Evolutionary conservation across 768 basidiomycete species (phyloP).

Genomic region (Kwoniella sp.): DNA sequence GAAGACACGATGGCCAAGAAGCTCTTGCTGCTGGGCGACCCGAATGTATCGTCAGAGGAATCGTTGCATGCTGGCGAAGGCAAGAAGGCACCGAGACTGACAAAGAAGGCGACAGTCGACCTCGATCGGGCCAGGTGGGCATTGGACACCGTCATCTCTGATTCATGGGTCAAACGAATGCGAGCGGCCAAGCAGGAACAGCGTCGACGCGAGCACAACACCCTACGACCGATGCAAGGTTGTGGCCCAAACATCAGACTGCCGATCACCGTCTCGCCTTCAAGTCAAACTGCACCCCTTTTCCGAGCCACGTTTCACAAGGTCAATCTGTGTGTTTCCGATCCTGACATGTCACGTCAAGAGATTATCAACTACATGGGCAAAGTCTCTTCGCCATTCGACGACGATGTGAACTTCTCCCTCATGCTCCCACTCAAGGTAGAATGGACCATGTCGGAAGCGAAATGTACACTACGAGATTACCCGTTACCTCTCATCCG

Average conservation of each 20-base stretch:
- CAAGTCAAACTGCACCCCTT: constrained; percentile 64
- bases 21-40: constrained; percentile 63
- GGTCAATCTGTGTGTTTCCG: constrained; percentile 64
- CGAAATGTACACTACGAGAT: constrained; percentile 72
- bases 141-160: constrained; percentile 69
- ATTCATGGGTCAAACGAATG: constrained; percentile 70
- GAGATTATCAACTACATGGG: constrained; percentile 59
- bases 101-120: constrained; percentile 61
- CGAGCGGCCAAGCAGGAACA: constrained; percentile 61
- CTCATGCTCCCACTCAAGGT: constrained; percentile 82
- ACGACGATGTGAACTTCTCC: constrained; percentile 70
- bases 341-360: constrained; percentile 65
- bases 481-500: constrained; percentile 85
- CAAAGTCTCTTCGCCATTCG: constrained; percentile 70
- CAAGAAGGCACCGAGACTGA: constrained; percentile 6
- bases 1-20: constrained; percentile 82
- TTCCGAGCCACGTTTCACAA: constrained; percentile 67
- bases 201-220: constrained; percentile 62
- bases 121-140: constrained; percentile 72
- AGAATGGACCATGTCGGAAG: constrained; percentile 66
- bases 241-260: constrained; percentile 36
- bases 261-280: constrained; percentile 55
- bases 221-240: constrained; percentile 59
- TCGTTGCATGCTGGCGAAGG: neutral
- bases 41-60: constrained; percentile 6